Evolutionary conservation across 2,329 filamentous ascomycete genomes (phyloP), one percentile per base, ranked within the genome.

Genomic region (Pseudogymnoascus sp.): DNA sequence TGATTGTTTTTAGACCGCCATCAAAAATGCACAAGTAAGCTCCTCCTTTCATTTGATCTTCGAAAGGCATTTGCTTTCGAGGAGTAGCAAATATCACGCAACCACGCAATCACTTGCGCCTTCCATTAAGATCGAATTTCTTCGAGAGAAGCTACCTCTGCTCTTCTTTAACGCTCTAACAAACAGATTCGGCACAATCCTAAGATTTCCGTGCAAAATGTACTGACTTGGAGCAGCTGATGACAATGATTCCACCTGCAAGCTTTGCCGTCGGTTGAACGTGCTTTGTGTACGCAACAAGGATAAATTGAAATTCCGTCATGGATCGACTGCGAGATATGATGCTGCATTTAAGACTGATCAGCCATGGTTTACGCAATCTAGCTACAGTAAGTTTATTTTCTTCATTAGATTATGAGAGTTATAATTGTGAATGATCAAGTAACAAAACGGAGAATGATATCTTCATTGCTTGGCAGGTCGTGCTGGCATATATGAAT

Each of bases 291-390:
- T 47, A 21, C 42, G 36, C 23, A 51, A 26, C 14, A 47, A 26
- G 6, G 61, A 26, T 26, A 21, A 16, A 16, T 45, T 54, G n/a
- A 59, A 47, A 16, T 75, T 75, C 64, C 66, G 72, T 8, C 73
- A 74, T 68, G 72, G 73, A 29, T 74, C 72, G 14, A 71, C 69
- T 65, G 72, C 72, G 16, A 69, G 66, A 64, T 73, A 73, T 66
- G 69, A 73, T 64, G 65, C 66, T 39, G 66, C 70, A 36, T 75
- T 75, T 62, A 66, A 72, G 29, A 68, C 69, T 36, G 68, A 72
- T 66, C 74, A 75, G 63, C 65, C 68, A 26, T 75, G 74, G 74
- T 66, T 75, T 45, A 69, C 66, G 31, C 65, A 65, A 16, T 64
- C 69, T 29, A 70, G 68, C 10, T 69, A 69, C 37, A 68, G 71